A percentile compares a stretch with the other conserved stretches of the same genome.
Conservation (phyloP, 768 basidiomycete species). For the Candolleomyces aberdarensis region DNA sequence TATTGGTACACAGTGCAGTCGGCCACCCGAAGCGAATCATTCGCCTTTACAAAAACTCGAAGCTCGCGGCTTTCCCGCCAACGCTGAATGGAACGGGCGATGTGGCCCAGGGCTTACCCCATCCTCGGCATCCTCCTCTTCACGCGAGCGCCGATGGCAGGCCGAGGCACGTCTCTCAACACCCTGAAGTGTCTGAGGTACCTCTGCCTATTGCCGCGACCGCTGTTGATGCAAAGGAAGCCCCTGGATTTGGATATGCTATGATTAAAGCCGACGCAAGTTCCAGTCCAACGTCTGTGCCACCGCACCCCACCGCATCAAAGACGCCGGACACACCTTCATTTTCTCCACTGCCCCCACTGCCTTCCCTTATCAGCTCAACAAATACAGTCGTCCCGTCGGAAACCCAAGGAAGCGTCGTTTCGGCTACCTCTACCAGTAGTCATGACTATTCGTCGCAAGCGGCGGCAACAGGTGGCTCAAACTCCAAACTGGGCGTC, state of each 20-base stretch:
- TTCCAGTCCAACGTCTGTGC: neutral
- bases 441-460: neutral
- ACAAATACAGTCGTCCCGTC: neutral
- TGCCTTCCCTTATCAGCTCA: neutral
- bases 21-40: neutral
- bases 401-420: neutral
- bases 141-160: neutral
- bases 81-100: neutral
- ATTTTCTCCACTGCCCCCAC: conserved; percentile 6
- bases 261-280: neutral
- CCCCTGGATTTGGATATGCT: neutral
- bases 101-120: neutral
- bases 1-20: neutral
- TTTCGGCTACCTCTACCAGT: neutral
- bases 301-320: neutral
- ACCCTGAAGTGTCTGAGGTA: neutral
- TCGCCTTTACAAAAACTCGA: conserved; percentile 3
- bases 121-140: neutral
- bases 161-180: neutral
- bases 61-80: neutral
- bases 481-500: conserved; percentile 38
- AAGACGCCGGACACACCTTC: neutral
- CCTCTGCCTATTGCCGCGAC: conserved; percentile 5
- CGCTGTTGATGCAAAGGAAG: neutral
- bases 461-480: neutral